Percentiles rank a stretch among this genome's conserved stretches.
Evolutionary conservation across 352 stramenopile species (phyloP).

Genomic region (Globisporangium cystogenes): DNA sequence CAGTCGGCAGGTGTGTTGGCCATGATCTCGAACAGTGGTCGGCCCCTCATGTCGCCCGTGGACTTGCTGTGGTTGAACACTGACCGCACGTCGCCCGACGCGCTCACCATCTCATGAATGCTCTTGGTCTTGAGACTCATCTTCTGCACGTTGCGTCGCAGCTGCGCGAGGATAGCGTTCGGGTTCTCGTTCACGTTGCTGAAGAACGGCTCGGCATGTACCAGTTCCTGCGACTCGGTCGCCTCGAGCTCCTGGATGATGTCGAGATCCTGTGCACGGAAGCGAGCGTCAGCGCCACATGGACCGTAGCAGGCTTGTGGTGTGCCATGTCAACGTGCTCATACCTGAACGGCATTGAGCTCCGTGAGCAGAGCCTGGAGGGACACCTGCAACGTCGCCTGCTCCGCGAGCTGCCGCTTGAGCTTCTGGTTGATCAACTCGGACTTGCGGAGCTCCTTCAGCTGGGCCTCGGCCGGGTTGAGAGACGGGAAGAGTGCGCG

Average conservation of each 20-base stretch:
- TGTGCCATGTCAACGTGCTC: background rate
- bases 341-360: constrained; percentile 5
- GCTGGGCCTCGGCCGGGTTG: constrained; percentile 1
- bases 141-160: constrained; percentile 1
- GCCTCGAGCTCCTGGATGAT: constrained; percentile 1
- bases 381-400: constrained; percentile 1
- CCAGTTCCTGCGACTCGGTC: background rate
- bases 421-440: constrained; percentile 7
- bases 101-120: background rate
- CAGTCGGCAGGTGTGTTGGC: constrained; percentile 7
- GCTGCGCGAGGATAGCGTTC: background rate
- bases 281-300: background rate
- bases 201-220: background rate
- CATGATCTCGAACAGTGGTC: constrained; percentile 10
- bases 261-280: background rate
- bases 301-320: background rate
- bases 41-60: background rate
- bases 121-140: constrained; percentile 6
- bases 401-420: constrained; percentile 3
- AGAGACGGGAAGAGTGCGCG: constrained; percentile 1
- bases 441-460: constrained; percentile 5
- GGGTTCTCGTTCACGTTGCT: background rate
- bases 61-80: constrained; percentile 7
- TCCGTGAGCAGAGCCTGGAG: constrained; percentile 8
- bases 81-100: background rate